Base-by-base conservation (phyloP, 2,329 filamentous ascomycete genomes). In the Botrytis galanthina region DNA sequence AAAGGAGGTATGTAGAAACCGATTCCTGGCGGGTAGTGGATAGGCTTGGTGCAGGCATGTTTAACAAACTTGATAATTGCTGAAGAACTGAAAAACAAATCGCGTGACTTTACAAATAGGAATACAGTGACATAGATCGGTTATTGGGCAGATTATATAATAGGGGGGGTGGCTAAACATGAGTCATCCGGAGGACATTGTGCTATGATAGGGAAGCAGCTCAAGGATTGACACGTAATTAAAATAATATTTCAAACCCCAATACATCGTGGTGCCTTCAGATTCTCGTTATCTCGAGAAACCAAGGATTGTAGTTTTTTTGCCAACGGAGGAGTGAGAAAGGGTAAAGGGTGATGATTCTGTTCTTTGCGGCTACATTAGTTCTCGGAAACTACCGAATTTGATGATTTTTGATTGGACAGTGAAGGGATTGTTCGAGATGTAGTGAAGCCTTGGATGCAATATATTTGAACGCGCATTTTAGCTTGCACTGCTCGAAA, bases 1-100 rank as follows among this genome's bases (percentile, higher is more conserved):
- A 87, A 20, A 86, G 83, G n/a, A 83, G 80, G 48, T 81, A 79
- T 0, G 83, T 87, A n/a, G 81, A 75, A 4, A 82, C 76, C 16
- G 81, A 82, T 44, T 79, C 74, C 70, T 81, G 73, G 48, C 68
- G 72, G 39, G 73, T 54, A 57, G 73, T 37, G 22, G 72, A 64
- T 71, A 70, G 60, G 74, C 75, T 76, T 54, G 26, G 75, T 63
- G 61, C 67, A 9, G 32, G 20, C 51, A 61, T 61, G 32, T 35
- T 70, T n/a, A 39, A 35, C 10, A 44, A 29, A 72, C 12, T 35
- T 18, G 22, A 57, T 32, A 29, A 20, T 14, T 16, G 16, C 12
- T 20, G 8, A 14, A 37, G n/a, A 54, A 54, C 16, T 22, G 46
- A 29, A 39, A 20, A 42, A 42, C 14, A 4, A 18, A 39, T 42